Evolutionary conservation across 108 stramenopile genomes (phyloP).

Genomic region (Fragilaria crotonensis): DNA sequence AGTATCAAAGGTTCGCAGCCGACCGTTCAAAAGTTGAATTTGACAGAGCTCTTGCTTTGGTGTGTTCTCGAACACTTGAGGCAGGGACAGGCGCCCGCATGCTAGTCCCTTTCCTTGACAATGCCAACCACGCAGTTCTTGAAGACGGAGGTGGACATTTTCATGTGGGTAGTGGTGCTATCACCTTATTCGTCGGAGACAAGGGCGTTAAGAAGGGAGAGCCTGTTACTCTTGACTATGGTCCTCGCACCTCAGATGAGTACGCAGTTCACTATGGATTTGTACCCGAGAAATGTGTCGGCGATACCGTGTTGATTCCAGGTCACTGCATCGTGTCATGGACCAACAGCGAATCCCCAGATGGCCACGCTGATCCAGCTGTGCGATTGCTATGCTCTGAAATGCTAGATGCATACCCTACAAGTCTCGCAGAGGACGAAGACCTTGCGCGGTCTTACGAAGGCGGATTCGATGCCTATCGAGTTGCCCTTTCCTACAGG

Average conservation of each 20-base stretch:
- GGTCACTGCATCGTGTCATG: neutral
- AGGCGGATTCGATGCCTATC: neutral
- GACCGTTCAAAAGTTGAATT: neutral
- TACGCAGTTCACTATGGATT: constrained; percentile 1
- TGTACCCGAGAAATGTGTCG: neutral
- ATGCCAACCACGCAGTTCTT: neutral
- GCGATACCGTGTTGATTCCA: neutral
- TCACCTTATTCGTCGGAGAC: neutral
- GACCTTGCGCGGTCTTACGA: neutral
- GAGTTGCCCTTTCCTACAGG: neutral
- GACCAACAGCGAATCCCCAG: neutral
- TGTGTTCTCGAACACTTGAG: constrained; percentile 4
- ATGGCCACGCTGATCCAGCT: neutral
- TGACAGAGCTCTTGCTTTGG: neutral
- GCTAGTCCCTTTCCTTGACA: constrained; percentile 4
- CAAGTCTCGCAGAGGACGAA: neutral
- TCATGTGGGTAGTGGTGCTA: neutral
- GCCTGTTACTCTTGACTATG: neutral
- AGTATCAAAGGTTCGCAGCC: neutral
- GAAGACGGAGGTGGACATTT: constrained; percentile 3
- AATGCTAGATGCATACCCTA: neutral
- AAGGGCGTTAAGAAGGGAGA: neutral
- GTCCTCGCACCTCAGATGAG: neutral
- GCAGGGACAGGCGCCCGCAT: neutral
- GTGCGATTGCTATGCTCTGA: neutral